These are phyloP conservation scores for Basipetospora sp. DNA, from an alignment of 2,329 filamentous ascomycete genomes.

Conservation along the genomic window DNA sequence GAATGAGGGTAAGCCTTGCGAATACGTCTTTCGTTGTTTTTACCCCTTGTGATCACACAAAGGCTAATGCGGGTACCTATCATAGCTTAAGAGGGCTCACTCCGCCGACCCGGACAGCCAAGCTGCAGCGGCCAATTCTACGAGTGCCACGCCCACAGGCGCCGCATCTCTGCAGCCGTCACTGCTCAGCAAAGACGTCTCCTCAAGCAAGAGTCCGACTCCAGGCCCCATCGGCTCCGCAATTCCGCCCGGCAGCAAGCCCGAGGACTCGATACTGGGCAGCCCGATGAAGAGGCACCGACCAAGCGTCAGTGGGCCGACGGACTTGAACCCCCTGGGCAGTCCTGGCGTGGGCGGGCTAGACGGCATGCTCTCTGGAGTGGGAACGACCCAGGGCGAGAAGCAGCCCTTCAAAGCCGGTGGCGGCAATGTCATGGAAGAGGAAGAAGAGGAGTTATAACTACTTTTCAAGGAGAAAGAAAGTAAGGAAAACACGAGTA, in stretches of 20 bases:
- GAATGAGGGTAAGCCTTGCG: conserved; percentile 52
- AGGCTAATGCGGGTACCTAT: conserved; percentile 8
- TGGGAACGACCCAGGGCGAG: not conserved
- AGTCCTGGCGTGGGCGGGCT: not conserved
- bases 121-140: conserved; percentile 11
- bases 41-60: conserved; percentile 13
- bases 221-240: conserved; percentile 10
- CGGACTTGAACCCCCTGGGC: not conserved
- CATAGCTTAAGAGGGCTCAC: conserved; percentile 64
- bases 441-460: conserved; percentile 4
- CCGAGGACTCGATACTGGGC: conserved; percentile 28
- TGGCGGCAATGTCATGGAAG: not conserved
- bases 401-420: not conserved
- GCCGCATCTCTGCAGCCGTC: conserved; percentile 31
- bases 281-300: conserved; percentile 66
- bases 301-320: conserved; percentile 28
- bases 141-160: conserved; percentile 24
- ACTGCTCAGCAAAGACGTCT: conserved; percentile 9
- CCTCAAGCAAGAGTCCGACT: conserved; percentile 28
- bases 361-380: not conserved
- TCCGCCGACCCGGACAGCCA: conserved; percentile 51
- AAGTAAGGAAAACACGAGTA: too few species aligned
- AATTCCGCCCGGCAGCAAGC: conserved; percentile 4
- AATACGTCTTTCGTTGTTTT: not conserved
- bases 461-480: too few species aligned